phyloP scores from a whole-genome alignment of 441 rosid species.

The Erodium chrysanthum region DNA sequence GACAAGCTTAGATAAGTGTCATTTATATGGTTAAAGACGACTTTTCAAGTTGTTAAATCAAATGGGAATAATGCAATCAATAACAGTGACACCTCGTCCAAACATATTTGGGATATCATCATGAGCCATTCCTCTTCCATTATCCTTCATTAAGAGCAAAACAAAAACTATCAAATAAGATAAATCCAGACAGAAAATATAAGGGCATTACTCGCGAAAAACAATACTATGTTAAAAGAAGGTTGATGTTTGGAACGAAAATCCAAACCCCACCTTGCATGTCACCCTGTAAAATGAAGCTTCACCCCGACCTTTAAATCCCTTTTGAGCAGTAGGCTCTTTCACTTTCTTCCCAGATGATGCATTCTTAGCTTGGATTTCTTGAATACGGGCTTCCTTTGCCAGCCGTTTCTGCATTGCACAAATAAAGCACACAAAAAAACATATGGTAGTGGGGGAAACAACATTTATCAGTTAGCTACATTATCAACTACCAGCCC shows the following conservation, averaged over 20 bases:
- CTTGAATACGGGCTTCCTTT: conserved; percentile 78
- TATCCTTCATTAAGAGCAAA: conserved; percentile 46
- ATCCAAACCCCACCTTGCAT: conserved; percentile 61
- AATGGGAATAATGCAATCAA: conserved; percentile 18
- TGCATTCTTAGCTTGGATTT: conserved; percentile 74
- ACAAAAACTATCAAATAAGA: background rate
- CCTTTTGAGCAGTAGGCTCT: conserved; percentile 57
- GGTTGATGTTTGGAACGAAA: conserved; percentile 13
- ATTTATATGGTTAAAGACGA: conserved; percentile 1
- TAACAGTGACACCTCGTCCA: conserved; percentile 58
- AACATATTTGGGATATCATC: conserved; percentile 99
- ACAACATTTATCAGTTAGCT: too few relatives aligned
- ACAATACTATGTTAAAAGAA: conserved; percentile 1
- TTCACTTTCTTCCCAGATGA: conserved; percentile 66
- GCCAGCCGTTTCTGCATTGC: conserved; percentile 71
- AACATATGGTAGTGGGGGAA: background rate
- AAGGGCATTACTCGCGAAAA: background rate
- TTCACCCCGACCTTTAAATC: conserved; percentile 75
- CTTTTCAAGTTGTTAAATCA: conserved; percentile 2
- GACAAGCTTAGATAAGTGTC: conserved; percentile 14
- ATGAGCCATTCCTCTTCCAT: conserved; percentile 98
- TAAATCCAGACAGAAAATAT: too few relatives aligned
- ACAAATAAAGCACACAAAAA: conserved; percentile 12
- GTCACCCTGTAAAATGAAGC: conserved; percentile 87
- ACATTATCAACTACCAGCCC: background rate